Percentiles rank a stretch among this genome's conserved stretches.
These are phyloP conservation scores for Westerdykella sp. DNA, from an alignment of 2,329 filamentous ascomycete species.

Conservation along the genomic window DNA sequence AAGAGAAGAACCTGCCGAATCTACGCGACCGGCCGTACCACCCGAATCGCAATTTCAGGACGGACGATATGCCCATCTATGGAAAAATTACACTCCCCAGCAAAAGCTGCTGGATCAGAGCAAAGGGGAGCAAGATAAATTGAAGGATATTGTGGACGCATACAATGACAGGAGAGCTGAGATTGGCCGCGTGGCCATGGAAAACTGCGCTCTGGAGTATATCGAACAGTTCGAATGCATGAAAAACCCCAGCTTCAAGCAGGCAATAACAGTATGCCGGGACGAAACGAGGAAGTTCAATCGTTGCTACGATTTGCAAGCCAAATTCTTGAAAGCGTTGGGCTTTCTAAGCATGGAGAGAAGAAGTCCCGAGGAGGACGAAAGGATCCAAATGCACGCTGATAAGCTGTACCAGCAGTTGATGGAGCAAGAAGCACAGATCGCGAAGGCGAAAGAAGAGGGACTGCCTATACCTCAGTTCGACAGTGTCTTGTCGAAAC, in stretches of 20 bases:
- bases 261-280: slow-evolving; percentile 73
- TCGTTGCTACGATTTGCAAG: slow-evolving; percentile 83
- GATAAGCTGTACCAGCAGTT: slow-evolving; percentile 85
- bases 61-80: slow-evolving; percentile 76
- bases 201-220: slow-evolving; percentile 90
- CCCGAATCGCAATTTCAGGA: slow-evolving; percentile 58
- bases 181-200: slow-evolving; percentile 75
- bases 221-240: slow-evolving; percentile 79
- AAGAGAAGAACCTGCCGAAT: slow-evolving; percentile 16
- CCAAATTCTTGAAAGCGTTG: slow-evolving; percentile 82
- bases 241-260: slow-evolving; percentile 59
- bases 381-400: slow-evolving; percentile 85
- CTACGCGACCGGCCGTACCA: slow-evolving; percentile 38
- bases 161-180: slow-evolving; percentile 76
- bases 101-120: slow-evolving; percentile 60
- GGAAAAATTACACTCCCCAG: slow-evolving; percentile 82
- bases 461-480: slow-evolving; percentile 52
- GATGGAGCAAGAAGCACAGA: slow-evolving; percentile 69
- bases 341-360: slow-evolving; percentile 72
- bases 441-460: slow-evolving; percentile 61
- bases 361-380: slow-evolving; percentile 65
- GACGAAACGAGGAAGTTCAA: slow-evolving; percentile 72
- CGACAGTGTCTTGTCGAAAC: slow-evolving; percentile 47
- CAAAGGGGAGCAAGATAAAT: slow-evolving; percentile 72
- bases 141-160: slow-evolving; percentile 71